Percentiles rank a stretch among this genome's conserved stretches.
These are phyloP conservation scores for Teunomyces panamensis DNA, from an alignment of 805 yeast genomes.

Conservation along the genomic window DNA sequence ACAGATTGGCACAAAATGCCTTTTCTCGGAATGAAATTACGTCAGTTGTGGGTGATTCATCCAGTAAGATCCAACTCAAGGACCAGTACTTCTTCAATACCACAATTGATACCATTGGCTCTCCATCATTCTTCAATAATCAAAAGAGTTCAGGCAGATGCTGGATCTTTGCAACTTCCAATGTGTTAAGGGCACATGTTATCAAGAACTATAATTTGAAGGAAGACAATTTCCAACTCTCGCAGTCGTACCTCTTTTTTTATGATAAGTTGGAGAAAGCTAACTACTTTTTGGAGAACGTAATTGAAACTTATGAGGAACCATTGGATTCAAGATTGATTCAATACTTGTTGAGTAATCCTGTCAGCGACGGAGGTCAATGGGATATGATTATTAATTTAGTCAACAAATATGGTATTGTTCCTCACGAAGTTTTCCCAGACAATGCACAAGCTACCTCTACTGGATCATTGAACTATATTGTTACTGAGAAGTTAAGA, in stretches of 20 bases:
- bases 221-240: slow-evolving; percentile 58
- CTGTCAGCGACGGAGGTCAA: slow-evolving; percentile 84
- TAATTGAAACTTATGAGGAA: slow-evolving; percentile 64
- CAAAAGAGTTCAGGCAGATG: slow-evolving; percentile 80
- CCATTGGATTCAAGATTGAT: slow-evolving; percentile 69
- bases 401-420: slow-evolving; percentile 75
- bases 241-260: slow-evolving; percentile 78
- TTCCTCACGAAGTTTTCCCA: slow-evolving; percentile 72
- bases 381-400: slow-evolving; percentile 79
- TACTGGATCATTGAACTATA: slow-evolving; percentile 53
- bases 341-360: slow-evolving; percentile 60
- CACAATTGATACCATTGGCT: slow-evolving; percentile 34
- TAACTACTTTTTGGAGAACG: slow-evolving; percentile 74
- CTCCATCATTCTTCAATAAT: slow-evolving; percentile 41
- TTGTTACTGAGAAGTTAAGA: slow-evolving; percentile 67
- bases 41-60: slow-evolving; percentile 38
- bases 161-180: slow-evolving; percentile 86
- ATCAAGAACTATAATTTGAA: slow-evolving; percentile 57
- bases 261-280: slow-evolving; percentile 86
- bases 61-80: slow-evolving; percentile 14
- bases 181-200: slow-evolving; percentile 63
- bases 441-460: slow-evolving; percentile 61
- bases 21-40: slow-evolving; percentile 47
- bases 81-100: slow-evolving; percentile 35
- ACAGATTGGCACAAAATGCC: slow-evolving; percentile 52